A percentile compares a stretch with the other conserved stretches of the same genome.
Evolutionary conservation across 108 stramenopile species (phyloP).

Genomic region (Cyclotella baltica): DNA sequence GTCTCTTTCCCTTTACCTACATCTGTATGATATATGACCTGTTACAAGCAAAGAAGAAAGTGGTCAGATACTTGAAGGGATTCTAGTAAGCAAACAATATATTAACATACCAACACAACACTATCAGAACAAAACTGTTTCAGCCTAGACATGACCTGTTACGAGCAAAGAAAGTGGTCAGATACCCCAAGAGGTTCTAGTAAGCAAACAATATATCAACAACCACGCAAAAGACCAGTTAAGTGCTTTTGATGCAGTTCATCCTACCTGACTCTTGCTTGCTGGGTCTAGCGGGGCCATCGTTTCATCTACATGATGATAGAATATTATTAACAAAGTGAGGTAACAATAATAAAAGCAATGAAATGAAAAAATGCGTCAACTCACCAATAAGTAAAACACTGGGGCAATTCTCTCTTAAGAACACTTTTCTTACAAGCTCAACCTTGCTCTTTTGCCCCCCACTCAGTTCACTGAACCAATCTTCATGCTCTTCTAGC

Average conservation of each 20-base stretch:
- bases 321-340: not conserved
- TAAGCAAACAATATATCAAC: no score
- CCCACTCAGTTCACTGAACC: constrained; percentile 87
- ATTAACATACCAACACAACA: constrained; percentile 60
- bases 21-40: constrained; percentile 91
- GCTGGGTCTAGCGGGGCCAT: constrained; percentile 89
- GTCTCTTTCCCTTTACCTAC: constrained; percentile 46
- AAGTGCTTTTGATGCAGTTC: no score
- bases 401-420: constrained; percentile 73
- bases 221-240: no score
- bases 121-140: constrained; percentile 81
- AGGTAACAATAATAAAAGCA: not conserved
- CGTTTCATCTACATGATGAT: constrained; percentile 73
- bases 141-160: constrained; percentile 83
- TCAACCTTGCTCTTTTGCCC: constrained; percentile 92
- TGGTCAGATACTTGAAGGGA: not conserved
- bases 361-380: not conserved
- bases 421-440: constrained; percentile 82
- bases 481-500: constrained; percentile 85
- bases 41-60: not conserved
- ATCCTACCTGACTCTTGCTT: constrained; percentile 78
- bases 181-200: no score
- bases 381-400: constrained; percentile 60
- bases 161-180: no score
- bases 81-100: not conserved